These are phyloP conservation scores for Gaeumannomyces tritici DNA, from an alignment of 2,329 filamentous ascomycete species.

Conservation along the genomic window DNA sequence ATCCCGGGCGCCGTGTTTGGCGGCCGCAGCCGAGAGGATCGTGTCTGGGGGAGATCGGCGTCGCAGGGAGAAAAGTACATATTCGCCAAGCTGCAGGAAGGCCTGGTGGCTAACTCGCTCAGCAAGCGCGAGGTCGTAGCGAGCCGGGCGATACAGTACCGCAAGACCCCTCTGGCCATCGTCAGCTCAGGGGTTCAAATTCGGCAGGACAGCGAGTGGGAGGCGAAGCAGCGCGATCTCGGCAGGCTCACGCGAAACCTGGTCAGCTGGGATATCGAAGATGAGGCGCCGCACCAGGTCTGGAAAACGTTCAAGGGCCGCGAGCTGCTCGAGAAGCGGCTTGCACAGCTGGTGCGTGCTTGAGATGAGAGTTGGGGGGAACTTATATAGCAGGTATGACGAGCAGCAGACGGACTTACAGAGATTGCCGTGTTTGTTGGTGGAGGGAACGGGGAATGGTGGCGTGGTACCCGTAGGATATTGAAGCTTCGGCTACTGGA, in stretches of 20 bases:
- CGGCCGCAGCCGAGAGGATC: slow-evolving; percentile 70
- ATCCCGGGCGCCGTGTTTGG: slow-evolving; percentile 73
- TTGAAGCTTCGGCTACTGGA: no score
- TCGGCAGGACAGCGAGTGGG: slow-evolving; percentile 62
- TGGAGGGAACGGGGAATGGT: no score
- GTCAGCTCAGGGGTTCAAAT: slow-evolving; percentile 73
- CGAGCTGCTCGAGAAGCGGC: slow-evolving; percentile 65
- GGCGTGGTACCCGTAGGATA: no score
- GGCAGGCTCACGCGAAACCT: slow-evolving; percentile 72
- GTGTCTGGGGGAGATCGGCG: slow-evolving; percentile 71
- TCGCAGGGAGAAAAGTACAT: slow-evolving; percentile 76
- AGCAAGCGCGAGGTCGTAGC: slow-evolving; percentile 74
- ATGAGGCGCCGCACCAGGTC: slow-evolving; percentile 74
- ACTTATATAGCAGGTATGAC: background rate
- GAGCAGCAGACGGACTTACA: background rate
- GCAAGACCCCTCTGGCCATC: slow-evolving; percentile 66
- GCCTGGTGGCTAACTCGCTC: slow-evolving; percentile 74
- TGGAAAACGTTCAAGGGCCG: slow-evolving; percentile 71
- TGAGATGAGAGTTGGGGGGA: slow-evolving; percentile 6
- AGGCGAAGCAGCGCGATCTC: slow-evolving; percentile 74
- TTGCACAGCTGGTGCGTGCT: slow-evolving; percentile 54
- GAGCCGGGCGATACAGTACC: slow-evolving; percentile 68
- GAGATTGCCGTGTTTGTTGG: background rate
- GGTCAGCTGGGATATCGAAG: slow-evolving; percentile 76
- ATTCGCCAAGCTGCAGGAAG: slow-evolving; percentile 89